These are phyloP conservation scores for Penicillium canariense DNA, from an alignment of 495 filamentous ascomycete species.

Conservation along the genomic window DNA sequence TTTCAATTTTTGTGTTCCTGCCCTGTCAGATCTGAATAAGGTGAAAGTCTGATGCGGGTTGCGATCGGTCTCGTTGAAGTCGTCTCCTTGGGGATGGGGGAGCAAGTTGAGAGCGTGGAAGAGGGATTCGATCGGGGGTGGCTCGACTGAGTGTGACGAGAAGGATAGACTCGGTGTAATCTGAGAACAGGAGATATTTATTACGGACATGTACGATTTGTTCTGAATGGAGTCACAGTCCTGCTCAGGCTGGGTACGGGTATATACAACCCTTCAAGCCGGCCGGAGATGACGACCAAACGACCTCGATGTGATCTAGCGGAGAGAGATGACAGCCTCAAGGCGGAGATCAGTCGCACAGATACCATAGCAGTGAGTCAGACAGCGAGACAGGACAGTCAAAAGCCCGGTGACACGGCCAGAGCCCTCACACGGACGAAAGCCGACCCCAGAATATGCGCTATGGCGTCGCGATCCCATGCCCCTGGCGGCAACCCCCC, in stretches of 20 bases:
- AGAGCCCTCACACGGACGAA: too few relatives aligned
- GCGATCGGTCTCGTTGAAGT: slow-evolving; percentile 62
- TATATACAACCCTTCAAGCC: not conserved
- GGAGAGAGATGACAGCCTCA: not conserved
- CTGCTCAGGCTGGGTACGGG: too few relatives aligned
- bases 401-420: slow-evolving; percentile 5
- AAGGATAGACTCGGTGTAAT: slow-evolving; percentile 17
- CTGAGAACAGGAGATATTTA: slow-evolving; percentile 12
- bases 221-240: not conserved
- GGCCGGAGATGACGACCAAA: not conserved
- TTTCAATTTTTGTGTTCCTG: not conserved
- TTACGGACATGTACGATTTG: not conserved
- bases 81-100: slow-evolving; percentile 63
- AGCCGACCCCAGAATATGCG: slow-evolving; percentile 7
- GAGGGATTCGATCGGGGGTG: slow-evolving; percentile 30
- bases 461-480: slow-evolving; percentile 10
- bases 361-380: not conserved
- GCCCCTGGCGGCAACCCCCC: slow-evolving; percentile 17
- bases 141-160: not conserved
- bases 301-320: not conserved
- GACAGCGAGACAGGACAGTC: slow-evolving; percentile 11
- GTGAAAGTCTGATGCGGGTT: slow-evolving; percentile 43
- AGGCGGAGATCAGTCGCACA: not conserved
- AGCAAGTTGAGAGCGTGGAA: slow-evolving; percentile 45
- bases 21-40: not conserved